Evolutionary conservation across 1,139 yeast species (phyloP), one percentile per base, ranked within the genome.

Genomic region (Insectozyma bohioensis): DNA sequence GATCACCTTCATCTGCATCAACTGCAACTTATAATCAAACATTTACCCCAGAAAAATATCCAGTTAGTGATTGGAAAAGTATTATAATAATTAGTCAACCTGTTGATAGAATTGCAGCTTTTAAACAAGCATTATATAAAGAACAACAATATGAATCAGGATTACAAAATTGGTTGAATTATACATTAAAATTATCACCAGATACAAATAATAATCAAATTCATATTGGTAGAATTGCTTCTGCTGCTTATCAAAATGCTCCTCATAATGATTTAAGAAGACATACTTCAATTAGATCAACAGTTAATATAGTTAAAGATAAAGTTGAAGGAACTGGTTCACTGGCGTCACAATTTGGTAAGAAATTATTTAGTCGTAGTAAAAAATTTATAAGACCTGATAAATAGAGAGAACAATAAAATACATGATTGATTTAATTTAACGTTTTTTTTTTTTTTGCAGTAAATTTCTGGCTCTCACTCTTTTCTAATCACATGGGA

Each of bases 161-260:
- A 1, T 52, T 75, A 16, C 63, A 59, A 26, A 52, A 56, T n/a
- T 75, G 80, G 80, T 52, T 75, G 6, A 39, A 48, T 36, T 70
- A 57, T 27, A 63, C 70, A 1, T 53, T 69, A 34, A 64, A 59
- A 40, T 59, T 51, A 39, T 54, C 67, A 0, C 38, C 40, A 8
- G 63, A 65, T 28, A 52, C 48, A 20, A 25, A 22, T n/a, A 47
- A 62, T 6, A 49, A 67, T 5, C 58, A 49, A 33, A 67, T 69
- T 30, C 74, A 67, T 40, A 67, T 69, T 38, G 75, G 75, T 3
- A 58, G 59, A 31, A 58, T 69, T 27, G 75, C 75, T 1, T 54
- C 72, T 5, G 65, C 64, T 31, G 75, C 74, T 3, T 69, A 69
- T 43, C 71, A 64, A 42, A 68, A 68, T 50, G 75, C 75, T 3